Percentiles rank a stretch among this genome's conserved stretches.
phyloP scores from a whole-genome alignment of 257 asterid genomes.

The Solanum ossicruentum region DNA sequence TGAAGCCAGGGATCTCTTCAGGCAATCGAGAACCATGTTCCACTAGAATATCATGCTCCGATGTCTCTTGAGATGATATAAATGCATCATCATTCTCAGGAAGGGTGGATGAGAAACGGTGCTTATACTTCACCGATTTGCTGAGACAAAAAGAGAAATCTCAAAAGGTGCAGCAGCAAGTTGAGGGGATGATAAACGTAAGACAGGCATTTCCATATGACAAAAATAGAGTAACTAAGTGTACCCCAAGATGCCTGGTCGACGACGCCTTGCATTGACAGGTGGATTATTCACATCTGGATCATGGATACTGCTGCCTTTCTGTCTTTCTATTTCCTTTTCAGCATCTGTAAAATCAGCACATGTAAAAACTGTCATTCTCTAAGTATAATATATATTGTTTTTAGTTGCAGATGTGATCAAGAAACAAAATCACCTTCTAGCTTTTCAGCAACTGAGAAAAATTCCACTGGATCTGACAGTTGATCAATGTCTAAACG shows the following conservation, averaged over 20 bases:
- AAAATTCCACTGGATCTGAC: constrained; percentile 62
- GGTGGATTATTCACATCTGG: constrained; percentile 22
- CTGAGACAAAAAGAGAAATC: constrained; percentile 17
- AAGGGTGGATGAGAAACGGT: constrained; percentile 27
- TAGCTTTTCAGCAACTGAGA: constrained; percentile 45
- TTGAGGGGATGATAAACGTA: neutral
- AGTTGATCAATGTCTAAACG: constrained; percentile 28
- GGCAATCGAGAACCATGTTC: constrained; percentile 18
- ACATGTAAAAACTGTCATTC: neutral
- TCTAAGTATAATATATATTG: neutral
- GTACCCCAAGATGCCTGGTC: constrained; percentile 75
- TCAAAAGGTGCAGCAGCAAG: neutral
- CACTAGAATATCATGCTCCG: constrained; percentile 17
- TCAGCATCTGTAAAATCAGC: constrained; percentile 42
- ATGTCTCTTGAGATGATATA: constrained; percentile 33
- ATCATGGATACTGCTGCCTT: constrained; percentile 30
- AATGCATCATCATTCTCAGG: constrained; percentile 29
- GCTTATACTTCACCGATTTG: constrained; percentile 40
- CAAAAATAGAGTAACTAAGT: neutral
- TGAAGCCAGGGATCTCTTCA: constrained; percentile 9
- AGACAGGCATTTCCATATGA: neutral
- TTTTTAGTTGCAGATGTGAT: neutral
- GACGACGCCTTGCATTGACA: constrained; percentile 28
- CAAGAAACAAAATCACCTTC: constrained; percentile 40
- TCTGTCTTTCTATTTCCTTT: constrained; percentile 61